Evolutionary conservation across 805 yeast species (phyloP), one percentile per base, ranked within the genome.

Genomic region (Zygoascus ofunaensis): DNA sequence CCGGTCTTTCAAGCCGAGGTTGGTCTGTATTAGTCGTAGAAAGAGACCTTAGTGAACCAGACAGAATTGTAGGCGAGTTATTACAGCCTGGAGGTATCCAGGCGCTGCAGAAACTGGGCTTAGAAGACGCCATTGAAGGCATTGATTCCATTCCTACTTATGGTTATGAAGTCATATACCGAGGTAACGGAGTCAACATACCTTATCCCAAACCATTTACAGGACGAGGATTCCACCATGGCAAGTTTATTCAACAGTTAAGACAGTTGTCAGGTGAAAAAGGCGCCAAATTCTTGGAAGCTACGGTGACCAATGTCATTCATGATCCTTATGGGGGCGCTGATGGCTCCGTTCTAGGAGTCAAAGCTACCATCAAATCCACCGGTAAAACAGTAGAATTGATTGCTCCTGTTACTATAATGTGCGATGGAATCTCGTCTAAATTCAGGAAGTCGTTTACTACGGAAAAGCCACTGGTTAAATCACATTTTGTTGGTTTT

Each of bases 71-170:
- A 26, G 99, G 99, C 34, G 99, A 92, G 62, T 73, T 92, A 57
- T 73, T 92, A 74, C 99, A 92, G 64, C 99, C 99, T 3, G 89
- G 87, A 30, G 99, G 99, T n/a, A 66, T 92, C 23, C 78, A 82
- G 59, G 90, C 95, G 1, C 69, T 92, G 45, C 71, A 73, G 52
- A 80, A 86, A 53, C 67, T 92, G 26, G 97, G 96, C 4, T 79
- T 92, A 87, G 74, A 74, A 17, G 76, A 77, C 50, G 80, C 89
- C 2, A 59, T 86, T 24, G 81, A 82, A 51, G 73, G 73, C 41
- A 86, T 87, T 41, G 89, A 79, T 35, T 95, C 97, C 5, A 74
- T 76, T 5, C 78, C 76, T 20, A 85, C 80, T 24, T 64, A 72
- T 34, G 98, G 98, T 2, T 92, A 92, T 65, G 76, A 85, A 43